Percentiles rank a stretch among this genome's conserved stretches.
phyloP scores from a whole-genome alignment of 129 eudicot species.

The Flaveria robusta region DNA sequence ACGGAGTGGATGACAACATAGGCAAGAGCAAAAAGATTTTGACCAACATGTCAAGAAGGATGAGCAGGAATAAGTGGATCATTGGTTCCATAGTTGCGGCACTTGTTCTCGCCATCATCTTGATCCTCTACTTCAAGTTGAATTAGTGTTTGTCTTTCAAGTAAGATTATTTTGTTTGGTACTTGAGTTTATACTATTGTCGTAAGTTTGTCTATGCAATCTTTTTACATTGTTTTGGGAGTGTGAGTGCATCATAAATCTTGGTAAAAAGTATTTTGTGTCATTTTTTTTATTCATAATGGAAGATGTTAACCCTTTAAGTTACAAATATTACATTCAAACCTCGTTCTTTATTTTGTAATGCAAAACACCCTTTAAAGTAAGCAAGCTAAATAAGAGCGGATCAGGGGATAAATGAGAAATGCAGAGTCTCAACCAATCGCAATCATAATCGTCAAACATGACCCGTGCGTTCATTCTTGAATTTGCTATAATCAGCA shows the following conservation, averaged over 20 bases:
- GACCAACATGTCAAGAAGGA: slow-evolving; percentile 61
- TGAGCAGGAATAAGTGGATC: slow-evolving; percentile 65
- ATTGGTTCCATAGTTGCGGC: slow-evolving; percentile 49
- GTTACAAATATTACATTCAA: not conserved
- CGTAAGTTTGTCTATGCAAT: slow-evolving; percentile 1
- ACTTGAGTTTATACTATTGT: slow-evolving; percentile 6
- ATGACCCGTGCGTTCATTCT: slow-evolving; percentile 43
- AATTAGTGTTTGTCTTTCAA: slow-evolving; percentile 24
- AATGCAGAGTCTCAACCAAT: slow-evolving; percentile 3
- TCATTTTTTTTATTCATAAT: slow-evolving; percentile 18
- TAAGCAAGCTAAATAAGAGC: not conserved
- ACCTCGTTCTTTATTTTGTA: not conserved
- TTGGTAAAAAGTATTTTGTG: not conserved
- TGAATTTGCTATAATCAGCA: slow-evolving; percentile 70
- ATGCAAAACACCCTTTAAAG: slow-evolving; percentile 14
- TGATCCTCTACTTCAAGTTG: slow-evolving; percentile 65
- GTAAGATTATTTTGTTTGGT: slow-evolving; percentile 12
- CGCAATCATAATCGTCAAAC: not conserved
- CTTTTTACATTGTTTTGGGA: slow-evolving; percentile 16
- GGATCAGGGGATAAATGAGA: not conserved
- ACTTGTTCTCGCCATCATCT: slow-evolving; percentile 51
- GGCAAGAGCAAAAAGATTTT: slow-evolving; percentile 63
- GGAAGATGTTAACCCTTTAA: slow-evolving; percentile 12
- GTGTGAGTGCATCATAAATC: slow-evolving; percentile 28
- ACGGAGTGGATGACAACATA: slow-evolving; percentile 69